These are phyloP conservation scores for Botrytis sinoallii DNA, from an alignment of 2,329 filamentous ascomycete species.

Conservation along the genomic window DNA sequence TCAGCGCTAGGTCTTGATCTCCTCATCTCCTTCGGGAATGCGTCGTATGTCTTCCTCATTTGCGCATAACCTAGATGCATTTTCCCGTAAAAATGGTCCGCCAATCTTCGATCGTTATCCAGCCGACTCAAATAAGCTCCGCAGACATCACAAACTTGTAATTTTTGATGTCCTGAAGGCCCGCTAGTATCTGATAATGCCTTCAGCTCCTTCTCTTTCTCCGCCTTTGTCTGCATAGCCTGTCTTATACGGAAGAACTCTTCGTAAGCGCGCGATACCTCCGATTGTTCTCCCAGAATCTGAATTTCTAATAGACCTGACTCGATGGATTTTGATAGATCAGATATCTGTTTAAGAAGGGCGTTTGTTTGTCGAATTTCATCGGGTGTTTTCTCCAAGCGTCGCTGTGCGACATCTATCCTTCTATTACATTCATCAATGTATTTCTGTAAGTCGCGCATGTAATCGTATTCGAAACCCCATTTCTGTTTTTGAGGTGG, in stretches of 20 bases:
- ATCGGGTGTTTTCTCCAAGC: conserved; percentile 95
- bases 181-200: conserved; percentile 87
- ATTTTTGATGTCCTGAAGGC: conserved; percentile 91
- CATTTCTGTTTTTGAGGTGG: conserved; percentile 62
- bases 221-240: conserved; percentile 75
- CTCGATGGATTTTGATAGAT: conserved; percentile 74
- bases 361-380: conserved; percentile 95
- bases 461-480: conserved; percentile 95
- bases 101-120: conserved; percentile 89
- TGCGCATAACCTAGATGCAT: conserved; percentile 98
- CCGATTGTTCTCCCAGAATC: conserved; percentile 76
- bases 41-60: conserved; percentile 91
- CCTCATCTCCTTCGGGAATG: conserved; percentile 83
- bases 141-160: conserved; percentile 98
- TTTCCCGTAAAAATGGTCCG: conserved; percentile 98
- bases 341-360: conserved; percentile 80
- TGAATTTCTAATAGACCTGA: conserved; percentile 82
- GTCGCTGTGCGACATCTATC: conserved; percentile 84
- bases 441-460: conserved; percentile 92
- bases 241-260: conserved; percentile 85
- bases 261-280: conserved; percentile 77
- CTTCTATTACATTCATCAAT: conserved; percentile 94
- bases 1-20: conserved; percentile 57
- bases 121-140: conserved; percentile 89
- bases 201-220: conserved; percentile 85